A percentile compares a stretch with the other conserved stretches of the same genome.
phyloP scores from a whole-genome alignment of 225 moss, liverwort and hornwort species.

The Physcomitrium patens region DNA sequence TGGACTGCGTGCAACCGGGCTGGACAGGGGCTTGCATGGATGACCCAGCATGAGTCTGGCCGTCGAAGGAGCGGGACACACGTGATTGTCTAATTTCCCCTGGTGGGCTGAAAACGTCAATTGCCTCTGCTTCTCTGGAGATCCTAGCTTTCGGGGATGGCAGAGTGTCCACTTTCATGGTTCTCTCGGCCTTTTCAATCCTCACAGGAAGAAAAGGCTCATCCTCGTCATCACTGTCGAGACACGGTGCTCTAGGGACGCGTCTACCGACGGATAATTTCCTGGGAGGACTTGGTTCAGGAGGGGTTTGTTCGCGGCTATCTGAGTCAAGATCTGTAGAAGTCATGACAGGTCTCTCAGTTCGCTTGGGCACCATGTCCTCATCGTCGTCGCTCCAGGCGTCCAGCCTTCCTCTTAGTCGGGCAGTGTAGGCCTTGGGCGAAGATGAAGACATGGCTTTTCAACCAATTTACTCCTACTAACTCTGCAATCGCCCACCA shows the following conservation, averaged over 20 bases:
- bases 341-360: constrained; percentile 20
- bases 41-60: constrained; percentile 33
- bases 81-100: constrained; percentile 25
- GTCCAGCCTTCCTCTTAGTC: constrained; percentile 47
- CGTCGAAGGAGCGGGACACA: constrained; percentile 3
- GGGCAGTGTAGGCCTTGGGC: constrained; percentile 16
- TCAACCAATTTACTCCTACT: background rate
- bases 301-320: constrained; percentile 24
- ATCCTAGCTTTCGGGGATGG: constrained; percentile 34
- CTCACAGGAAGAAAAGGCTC: constrained; percentile 7
- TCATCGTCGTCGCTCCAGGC: constrained; percentile 55
- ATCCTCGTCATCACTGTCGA: constrained; percentile 48
- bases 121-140: constrained; percentile 16
- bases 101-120: constrained; percentile 32
- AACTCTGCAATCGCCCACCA: background rate
- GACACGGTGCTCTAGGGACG: constrained; percentile 39
- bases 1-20: constrained; percentile 70
- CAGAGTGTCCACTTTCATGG: background rate
- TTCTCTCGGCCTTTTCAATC: constrained; percentile 24
- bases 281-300: constrained; percentile 43
- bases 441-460: constrained; percentile 44
- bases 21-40: constrained; percentile 74
- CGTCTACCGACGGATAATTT: constrained; percentile 41
- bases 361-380: constrained; percentile 26
- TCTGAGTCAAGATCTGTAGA: constrained; percentile 13